Percentiles rank a stretch among this genome's conserved stretches.
Conservation (phyloP, 768 basidiomycete genomes). For the Kwoniella botswanensis region DNA sequence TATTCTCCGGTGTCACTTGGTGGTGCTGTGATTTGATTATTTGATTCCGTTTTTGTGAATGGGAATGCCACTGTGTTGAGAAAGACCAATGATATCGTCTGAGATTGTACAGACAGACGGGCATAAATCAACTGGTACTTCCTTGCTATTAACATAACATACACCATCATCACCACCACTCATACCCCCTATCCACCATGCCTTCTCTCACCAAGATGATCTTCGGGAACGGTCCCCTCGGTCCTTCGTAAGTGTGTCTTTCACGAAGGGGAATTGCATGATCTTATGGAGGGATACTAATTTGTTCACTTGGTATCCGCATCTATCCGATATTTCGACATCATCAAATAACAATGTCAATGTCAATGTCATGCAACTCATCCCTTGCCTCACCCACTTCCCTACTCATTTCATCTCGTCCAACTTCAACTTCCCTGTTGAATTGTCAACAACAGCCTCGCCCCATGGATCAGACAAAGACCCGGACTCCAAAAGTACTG, state of each 20-base stretch:
- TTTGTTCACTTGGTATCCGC: not conserved
- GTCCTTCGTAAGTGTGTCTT: constrained; percentile 45
- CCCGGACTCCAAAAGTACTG: constrained; percentile 68
- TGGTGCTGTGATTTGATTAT: not conserved
- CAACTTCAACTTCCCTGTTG: constrained; percentile 2
- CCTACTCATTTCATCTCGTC: not conserved
- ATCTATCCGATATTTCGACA: constrained; percentile 12
- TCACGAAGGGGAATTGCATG: not conserved
- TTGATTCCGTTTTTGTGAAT: constrained; percentile 3
- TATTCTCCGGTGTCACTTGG: not conserved
- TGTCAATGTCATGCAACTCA: not conserved
- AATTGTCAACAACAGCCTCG: constrained; percentile 61
- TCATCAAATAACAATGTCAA: not conserved
- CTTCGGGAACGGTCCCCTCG: constrained; percentile 48
- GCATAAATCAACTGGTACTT: not conserved
- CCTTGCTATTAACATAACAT: not conserved
- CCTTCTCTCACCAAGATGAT: constrained; percentile 34
- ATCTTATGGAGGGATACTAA: constrained; percentile 2
- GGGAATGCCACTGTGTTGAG: not conserved
- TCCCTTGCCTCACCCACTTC: not conserved
- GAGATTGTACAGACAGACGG: constrained; percentile 1
- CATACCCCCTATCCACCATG: constrained; percentile 14
- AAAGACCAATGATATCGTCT: constrained; percentile 14
- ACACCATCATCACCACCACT: not conserved
- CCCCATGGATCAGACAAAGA: constrained; percentile 73